Base-by-base conservation (phyloP, 2,329 filamentous ascomycete genomes). In the Fusarium sambucinum region DNA sequence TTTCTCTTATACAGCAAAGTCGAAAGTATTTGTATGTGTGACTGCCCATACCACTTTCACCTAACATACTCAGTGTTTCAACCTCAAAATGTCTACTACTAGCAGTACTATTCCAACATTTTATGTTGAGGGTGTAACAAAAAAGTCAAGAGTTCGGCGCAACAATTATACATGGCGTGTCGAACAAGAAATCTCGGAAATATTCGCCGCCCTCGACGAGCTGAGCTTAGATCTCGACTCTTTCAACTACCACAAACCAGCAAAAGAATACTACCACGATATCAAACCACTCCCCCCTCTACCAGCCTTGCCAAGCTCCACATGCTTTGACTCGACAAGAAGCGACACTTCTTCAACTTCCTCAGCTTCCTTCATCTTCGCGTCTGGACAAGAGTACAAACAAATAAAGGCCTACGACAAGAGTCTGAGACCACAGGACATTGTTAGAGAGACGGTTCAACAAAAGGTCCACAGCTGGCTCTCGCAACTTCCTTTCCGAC, bases 331-430 rank as follows among this genome's bases (percentile, higher is more conserved):
- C 4, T 51, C 47, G 8, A 21, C 47, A 16, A 35, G 25, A 40
- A 27, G 47, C 13, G 47, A 51, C n/a, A 40, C 21, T 10, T 51
- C 47, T 16, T 51, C 47, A 13, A 51, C 47, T 12, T 51, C 47
- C 5, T 51, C 47, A 3, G 30, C 25, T 19, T 51, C 30, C 2
- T 37, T 51, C 6, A 25, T 51, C 21, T 51, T 51, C 6, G 47
- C 47, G 3, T 33, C 42, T 3, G 42, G 23, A 12, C 13, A 27
- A 21, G 42, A 30, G 2, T 38, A 27, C 12, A 27, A 40, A 5
- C 32, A 51, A 17, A 25, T 38, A n/a, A 51, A 40, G 4, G 47
- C 47, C 2, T 51, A 51, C 14, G 33, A 51, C 27, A 33, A 29
- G 3, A 51, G 33, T 8, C 13, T 51, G 5, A 35, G 47, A 17